Evolutionary conservation across 78 protist genomes (phyloP).

Genomic region (Dictyostelium capitatum): DNA sequence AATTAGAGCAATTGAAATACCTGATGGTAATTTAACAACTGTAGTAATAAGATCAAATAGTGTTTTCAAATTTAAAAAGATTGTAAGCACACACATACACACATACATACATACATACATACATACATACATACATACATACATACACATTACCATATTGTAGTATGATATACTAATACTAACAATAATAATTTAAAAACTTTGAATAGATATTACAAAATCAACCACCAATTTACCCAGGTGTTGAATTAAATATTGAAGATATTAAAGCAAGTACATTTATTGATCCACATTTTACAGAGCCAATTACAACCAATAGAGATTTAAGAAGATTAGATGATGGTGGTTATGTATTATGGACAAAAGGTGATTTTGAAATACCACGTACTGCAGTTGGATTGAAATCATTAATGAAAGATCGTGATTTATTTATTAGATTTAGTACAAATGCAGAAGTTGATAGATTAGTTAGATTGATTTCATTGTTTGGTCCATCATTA

Average conservation of each 20-base stretch:
- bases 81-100: not conserved
- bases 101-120: no score
- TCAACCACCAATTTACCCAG: constrained; percentile 65
- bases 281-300: constrained; percentile 75
- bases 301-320: constrained; percentile 39
- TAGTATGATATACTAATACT: no score
- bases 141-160: no score
- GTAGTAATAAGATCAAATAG: constrained; percentile 29
- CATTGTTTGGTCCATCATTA: constrained; percentile 31
- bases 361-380: constrained; percentile 61
- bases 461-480: constrained; percentile 19
- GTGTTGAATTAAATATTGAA: constrained; percentile 22
- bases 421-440: constrained; percentile 16
- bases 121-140: no score
- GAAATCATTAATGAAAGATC: constrained; percentile 60
- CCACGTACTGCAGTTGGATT: constrained; percentile 59
- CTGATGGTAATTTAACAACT: constrained; percentile 76
- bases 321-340: constrained; percentile 56
- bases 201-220: constrained; percentile 57
- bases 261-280: constrained; percentile 69
- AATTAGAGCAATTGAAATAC: constrained; percentile 70
- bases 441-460: constrained; percentile 49
- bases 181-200: no score
- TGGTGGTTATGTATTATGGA: constrained; percentile 72
- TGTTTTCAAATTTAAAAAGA: constrained; percentile 20